phyloP scores from a whole-genome alignment of 257 asterid genomes.

The Solanum virginianum region DNA sequence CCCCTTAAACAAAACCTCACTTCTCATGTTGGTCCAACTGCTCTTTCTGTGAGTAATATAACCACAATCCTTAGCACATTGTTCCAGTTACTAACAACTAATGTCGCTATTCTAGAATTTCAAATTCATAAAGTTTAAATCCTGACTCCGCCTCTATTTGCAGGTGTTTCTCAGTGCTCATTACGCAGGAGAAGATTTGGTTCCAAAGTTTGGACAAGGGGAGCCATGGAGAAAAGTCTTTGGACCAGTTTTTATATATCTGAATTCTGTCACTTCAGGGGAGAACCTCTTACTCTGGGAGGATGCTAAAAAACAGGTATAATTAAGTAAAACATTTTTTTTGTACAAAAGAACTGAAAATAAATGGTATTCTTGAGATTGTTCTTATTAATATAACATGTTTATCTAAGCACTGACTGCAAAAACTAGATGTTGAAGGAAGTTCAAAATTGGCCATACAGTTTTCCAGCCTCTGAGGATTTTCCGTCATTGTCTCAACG shows the following conservation, averaged over 20 bases:
- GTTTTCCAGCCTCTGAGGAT: slow-evolving; percentile 45
- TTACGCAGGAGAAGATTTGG: slow-evolving; percentile 51
- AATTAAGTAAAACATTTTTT: background rate
- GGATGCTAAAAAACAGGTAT: slow-evolving; percentile 59
- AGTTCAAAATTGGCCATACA: slow-evolving; percentile 58
- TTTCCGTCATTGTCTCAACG: slow-evolving; percentile 41
- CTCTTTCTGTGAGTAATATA: slow-evolving; percentile 48
- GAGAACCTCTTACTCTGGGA: slow-evolving; percentile 36
- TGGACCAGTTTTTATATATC: slow-evolving; percentile 63
- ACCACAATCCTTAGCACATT: background rate
- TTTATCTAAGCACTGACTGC: background rate
- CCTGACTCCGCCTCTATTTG: background rate
- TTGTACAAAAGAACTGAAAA: background rate
- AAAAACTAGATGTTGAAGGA: slow-evolving; percentile 32
- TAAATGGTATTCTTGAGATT: background rate
- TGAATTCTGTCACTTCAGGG: slow-evolving; percentile 30
- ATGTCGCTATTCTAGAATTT: background rate
- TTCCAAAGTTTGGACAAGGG: slow-evolving; percentile 40
- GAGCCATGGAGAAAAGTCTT: slow-evolving; percentile 69
- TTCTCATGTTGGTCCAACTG: slow-evolving; percentile 68
- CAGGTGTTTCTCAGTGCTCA: slow-evolving; percentile 62
- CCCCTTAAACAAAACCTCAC: slow-evolving; percentile 73
- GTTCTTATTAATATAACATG: background rate
- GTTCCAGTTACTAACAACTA: background rate
- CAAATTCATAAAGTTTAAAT: background rate